Evolutionary conservation across 2,329 filamentous ascomycete species (phyloP).

Genomic region (Fusarium stilboides): DNA sequence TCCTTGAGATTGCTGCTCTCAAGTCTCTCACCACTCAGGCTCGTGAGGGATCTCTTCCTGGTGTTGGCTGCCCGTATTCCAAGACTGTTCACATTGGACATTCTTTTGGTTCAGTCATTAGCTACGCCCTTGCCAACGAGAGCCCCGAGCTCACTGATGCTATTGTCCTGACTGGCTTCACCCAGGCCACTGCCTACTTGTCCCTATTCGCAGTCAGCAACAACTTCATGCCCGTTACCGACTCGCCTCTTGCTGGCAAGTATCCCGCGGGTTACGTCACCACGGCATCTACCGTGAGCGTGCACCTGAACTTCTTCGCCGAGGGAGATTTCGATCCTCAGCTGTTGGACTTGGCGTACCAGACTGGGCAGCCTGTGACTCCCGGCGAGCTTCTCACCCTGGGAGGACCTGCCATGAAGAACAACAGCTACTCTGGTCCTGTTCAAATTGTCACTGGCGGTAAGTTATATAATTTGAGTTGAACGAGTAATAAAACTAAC

Average conservation of each 20-base stretch:
- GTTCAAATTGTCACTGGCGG: constrained; percentile 73
- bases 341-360: constrained; percentile 63
- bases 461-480: constrained; percentile 43
- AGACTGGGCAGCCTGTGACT: constrained; percentile 69
- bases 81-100: constrained; percentile 74
- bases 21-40: constrained; percentile 66
- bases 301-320: constrained; percentile 68
- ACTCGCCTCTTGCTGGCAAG: constrained; percentile 47
- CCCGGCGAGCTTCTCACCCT: constrained; percentile 73
- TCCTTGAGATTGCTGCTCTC: constrained; percentile 72
- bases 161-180: constrained; percentile 74
- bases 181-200: constrained; percentile 63
- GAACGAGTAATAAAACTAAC: constrained; percentile 21
- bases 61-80: constrained; percentile 55
- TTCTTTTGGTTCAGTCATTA: constrained; percentile 73
- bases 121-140: constrained; percentile 67
- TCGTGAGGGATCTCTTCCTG: constrained; percentile 61
- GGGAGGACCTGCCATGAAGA: constrained; percentile 54
- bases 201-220: constrained; percentile 60
- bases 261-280: constrained; percentile 69
- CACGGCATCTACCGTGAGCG: constrained; percentile 60
- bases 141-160: constrained; percentile 70
- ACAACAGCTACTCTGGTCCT: constrained; percentile 65
- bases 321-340: constrained; percentile 69
- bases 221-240: constrained; percentile 63